Percentiles rank a stretch among this genome's conserved stretches.
phyloP scores from a whole-genome alignment of 2,329 filamentous ascomycete genomes.

The Paracorniculantispora psalliotae region DNA sequence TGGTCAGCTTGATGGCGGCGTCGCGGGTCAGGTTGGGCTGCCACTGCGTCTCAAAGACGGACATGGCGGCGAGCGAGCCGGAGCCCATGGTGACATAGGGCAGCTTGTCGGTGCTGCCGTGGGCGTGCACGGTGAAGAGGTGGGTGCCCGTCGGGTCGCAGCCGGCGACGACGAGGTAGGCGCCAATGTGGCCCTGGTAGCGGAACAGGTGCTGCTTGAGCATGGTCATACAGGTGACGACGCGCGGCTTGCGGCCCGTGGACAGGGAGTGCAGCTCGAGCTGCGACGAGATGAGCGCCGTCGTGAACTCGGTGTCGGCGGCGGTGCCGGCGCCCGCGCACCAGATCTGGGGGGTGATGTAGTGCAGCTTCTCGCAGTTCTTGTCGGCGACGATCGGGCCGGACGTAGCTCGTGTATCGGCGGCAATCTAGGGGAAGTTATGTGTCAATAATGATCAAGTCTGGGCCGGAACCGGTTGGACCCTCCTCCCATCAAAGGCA shows the following conservation, averaged over 20 bases:
- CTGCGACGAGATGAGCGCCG: constrained; percentile 95
- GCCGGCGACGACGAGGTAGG: constrained; percentile 94
- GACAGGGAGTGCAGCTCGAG: constrained; percentile 96
- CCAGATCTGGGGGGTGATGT: constrained; percentile 98
- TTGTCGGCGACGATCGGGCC: constrained; percentile 99
- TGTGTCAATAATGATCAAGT: neutral
- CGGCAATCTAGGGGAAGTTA: constrained; percentile 91
- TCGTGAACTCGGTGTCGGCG: constrained; percentile 98
- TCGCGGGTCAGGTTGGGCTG: constrained; percentile 70
- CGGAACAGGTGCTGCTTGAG: constrained; percentile 99
- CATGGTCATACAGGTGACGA: constrained; percentile 99
- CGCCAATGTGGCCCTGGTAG: constrained; percentile 95
- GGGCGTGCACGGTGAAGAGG: constrained; percentile 96
- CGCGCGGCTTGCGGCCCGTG: constrained; percentile 91
- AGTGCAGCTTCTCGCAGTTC: constrained; percentile 99
- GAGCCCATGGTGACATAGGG: constrained; percentile 99
- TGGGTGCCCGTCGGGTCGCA: constrained; percentile 93
- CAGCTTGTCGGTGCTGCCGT: constrained; percentile 97
- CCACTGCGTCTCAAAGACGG: constrained; percentile 96
- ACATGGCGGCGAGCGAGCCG: constrained; percentile 94
- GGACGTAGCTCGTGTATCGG: constrained; percentile 94
- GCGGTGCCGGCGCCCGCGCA: constrained; percentile 97
- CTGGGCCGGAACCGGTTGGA: no score
- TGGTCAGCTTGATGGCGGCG: constrained; percentile 75
- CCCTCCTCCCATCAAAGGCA: no score